phyloP scores from a whole-genome alignment of 257 asterid genomes.

The Solanum habrochaites region DNA sequence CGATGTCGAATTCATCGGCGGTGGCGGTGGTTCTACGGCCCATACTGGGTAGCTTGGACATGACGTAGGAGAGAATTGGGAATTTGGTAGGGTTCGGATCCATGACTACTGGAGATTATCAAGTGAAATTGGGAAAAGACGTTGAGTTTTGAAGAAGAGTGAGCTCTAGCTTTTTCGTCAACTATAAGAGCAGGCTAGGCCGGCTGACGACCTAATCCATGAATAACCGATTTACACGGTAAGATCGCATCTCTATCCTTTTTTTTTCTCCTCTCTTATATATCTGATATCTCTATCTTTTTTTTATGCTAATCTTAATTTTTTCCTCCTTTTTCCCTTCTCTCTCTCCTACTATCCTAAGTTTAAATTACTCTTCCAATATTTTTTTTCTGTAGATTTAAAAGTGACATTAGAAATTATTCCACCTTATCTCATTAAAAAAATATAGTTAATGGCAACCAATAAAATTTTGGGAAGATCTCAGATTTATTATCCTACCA shows the following conservation, averaged over 20 bases:
- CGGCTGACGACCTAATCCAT: not conserved
- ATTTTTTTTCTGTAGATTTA: not conserved
- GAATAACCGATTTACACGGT: not conserved
- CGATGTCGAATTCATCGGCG: conserved; percentile 47
- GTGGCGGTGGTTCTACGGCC: conserved; percentile 24
- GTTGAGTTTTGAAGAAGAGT: not conserved
- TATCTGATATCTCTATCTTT: not conserved
- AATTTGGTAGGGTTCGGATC: conserved; percentile 75
- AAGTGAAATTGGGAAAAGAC: not conserved
- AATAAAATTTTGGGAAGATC: not conserved
- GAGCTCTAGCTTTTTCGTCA: not conserved
- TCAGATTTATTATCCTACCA: not conserved
- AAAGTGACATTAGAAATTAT: not conserved
- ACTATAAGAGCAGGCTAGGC: not conserved
- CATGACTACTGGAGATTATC: conserved; percentile 20
- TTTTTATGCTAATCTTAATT: not conserved
- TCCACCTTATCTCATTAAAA: not conserved
- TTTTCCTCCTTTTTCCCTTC: not conserved
- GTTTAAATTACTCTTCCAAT: not conserved
- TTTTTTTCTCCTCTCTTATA: not conserved
- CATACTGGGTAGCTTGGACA: conserved; percentile 62
- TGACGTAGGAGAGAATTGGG: conserved; percentile 83
- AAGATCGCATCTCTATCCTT: not conserved
- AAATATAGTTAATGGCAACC: not conserved
- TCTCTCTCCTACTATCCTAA: not conserved